Percentiles rank a stretch among this genome's conserved stretches.
Evolutionary conservation across 2,329 filamentous ascomycete genomes (phyloP).

Genomic region (Akanthomyces uredinophilus): DNA sequence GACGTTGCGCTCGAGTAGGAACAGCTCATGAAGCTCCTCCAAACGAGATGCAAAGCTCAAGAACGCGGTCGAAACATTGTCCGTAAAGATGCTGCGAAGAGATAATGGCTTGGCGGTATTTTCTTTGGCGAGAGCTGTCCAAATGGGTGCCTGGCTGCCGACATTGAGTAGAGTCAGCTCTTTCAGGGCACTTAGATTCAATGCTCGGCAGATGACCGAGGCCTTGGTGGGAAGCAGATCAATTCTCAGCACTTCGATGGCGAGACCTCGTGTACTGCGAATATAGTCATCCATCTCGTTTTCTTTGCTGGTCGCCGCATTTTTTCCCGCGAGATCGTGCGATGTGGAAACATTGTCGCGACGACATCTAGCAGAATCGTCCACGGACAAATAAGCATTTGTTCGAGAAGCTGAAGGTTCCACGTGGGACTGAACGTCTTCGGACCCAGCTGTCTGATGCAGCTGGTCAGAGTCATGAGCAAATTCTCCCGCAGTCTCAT

Average conservation of each 20-base stretch:
- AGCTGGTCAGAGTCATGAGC: neutral
- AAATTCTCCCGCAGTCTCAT: neutral
- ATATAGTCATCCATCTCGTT: constrained; percentile 47
- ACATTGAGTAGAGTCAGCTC: constrained; percentile 59
- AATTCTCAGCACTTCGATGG: constrained; percentile 49
- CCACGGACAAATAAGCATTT: neutral
- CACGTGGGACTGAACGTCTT: neutral
- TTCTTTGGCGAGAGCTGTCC: constrained; percentile 51
- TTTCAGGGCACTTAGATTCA: constrained; percentile 53
- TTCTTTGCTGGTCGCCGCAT: neutral
- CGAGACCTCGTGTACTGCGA: constrained; percentile 52
- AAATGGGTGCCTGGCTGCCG: constrained; percentile 55
- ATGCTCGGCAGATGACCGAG: constrained; percentile 48
- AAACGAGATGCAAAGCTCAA: constrained; percentile 50
- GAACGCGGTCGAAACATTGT: constrained; percentile 54
- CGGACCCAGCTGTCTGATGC: neutral
- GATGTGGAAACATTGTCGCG: neutral
- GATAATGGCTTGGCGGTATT: constrained; percentile 47
- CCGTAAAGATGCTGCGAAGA: constrained; percentile 56
- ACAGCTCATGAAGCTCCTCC: constrained; percentile 51
- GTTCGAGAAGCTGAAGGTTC: neutral
- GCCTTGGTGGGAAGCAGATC: constrained; percentile 57
- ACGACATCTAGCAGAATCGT: neutral
- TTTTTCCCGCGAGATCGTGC: neutral
- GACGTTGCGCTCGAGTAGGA: constrained; percentile 49